Percentiles rank a stretch among this genome's conserved stretches.
phyloP scores from a whole-genome alignment of 1,139 yeast genomes.

The Arxiozyma bovina region DNA sequence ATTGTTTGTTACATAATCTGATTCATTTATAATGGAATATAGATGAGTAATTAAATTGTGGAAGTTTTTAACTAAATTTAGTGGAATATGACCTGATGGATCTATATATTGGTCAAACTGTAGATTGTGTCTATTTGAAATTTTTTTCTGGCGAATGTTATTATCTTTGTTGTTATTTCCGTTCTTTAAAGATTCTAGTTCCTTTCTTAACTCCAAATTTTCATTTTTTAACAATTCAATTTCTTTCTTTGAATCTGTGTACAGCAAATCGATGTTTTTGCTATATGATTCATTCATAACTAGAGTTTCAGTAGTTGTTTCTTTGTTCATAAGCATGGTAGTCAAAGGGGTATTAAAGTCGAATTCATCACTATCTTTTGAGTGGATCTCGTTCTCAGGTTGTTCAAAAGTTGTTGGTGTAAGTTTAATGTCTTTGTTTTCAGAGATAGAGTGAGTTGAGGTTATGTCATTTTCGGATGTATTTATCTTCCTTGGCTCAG shows the following conservation, averaged over 20 bases:
- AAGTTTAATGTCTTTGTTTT: neutral
- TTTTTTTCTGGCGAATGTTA: neutral
- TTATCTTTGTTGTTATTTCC: neutral
- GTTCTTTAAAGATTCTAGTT: neutral
- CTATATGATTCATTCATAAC: neutral
- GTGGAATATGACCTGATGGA: constrained; percentile 6
- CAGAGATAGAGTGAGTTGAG: neutral
- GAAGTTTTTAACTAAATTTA: constrained; percentile 1
- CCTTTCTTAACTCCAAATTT: neutral
- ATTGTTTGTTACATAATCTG: neutral
- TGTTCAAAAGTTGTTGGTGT: neutral
- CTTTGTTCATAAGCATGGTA: neutral
- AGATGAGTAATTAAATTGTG: neutral
- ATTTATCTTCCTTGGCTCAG: neutral
- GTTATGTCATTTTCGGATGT: neutral
- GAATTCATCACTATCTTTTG: neutral
- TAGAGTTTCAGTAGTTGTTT: neutral
- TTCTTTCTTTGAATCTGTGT: neutral
- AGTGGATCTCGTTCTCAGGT: neutral
- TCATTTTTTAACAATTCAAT: neutral
- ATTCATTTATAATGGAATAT: neutral
- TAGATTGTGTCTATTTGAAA: neutral
- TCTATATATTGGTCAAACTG: constrained; percentile 3
- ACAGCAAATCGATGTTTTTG: neutral
- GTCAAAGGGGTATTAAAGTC: neutral